Base-by-base conservation (phyloP, 805 yeast species). In the Saccharomycopsis olivae region DNA sequence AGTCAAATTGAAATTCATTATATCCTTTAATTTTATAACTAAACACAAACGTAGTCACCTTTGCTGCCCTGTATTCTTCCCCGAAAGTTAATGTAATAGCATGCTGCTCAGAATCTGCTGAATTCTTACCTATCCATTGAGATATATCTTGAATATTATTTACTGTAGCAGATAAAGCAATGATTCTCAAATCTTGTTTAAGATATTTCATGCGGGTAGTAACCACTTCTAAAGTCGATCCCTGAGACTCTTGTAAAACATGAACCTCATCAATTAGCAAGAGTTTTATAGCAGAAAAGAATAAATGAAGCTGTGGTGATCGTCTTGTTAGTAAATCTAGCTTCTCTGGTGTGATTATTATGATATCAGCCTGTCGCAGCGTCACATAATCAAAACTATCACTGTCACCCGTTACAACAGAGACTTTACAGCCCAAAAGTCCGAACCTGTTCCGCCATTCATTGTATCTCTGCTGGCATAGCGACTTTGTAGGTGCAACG, bases 341-440 rank as follows among this genome's bases (percentile, higher is more conserved):
- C 51, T 74, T 75, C 51, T 75, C 80, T 3, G 80, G 79, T 1
- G 80, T 75, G 2, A 77, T 66, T 6, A 75, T 65, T 8, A 75
- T 71, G 3, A 75, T 60, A 41, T 69, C 68, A 2, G 75, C 64
- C n/a, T 56, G 62, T 51, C 62, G 62, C 3, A 68, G 71, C 29
- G 54, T 59, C 10, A 66, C 74, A 4, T 67, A 56, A 31, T 70
- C 73, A 3, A 58, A 41, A 16, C 55, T 57, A 8, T 65, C 57
- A 9, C 78, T 70, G 45, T 75, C 81, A 41, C 80, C 66, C 0
- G 81, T 75, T 30, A 75, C 53, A 33, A 69, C 58, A 0, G 75
- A 74, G 5, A 71, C 73, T 4, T 61, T 51, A 10, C 72, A 44
- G 6, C 65, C 62, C 13, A 62, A 46, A 21, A 51, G 41, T 3